Evolutionary conservation across 768 basidiomycete genomes (phyloP), one percentile per base, ranked within the genome.

Genomic region (Boletus tomentosulus): DNA sequence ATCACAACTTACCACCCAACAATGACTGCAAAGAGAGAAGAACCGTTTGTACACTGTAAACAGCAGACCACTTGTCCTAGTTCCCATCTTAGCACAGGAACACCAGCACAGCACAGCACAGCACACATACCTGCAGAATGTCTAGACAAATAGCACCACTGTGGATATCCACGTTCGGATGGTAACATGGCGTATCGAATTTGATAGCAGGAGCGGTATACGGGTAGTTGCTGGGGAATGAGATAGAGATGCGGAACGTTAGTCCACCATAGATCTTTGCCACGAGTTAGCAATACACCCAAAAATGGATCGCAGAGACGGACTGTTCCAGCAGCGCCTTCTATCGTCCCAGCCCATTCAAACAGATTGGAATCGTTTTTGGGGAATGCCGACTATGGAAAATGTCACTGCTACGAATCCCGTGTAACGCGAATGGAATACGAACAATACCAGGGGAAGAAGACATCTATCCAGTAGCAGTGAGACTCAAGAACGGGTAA

Each of bases 31-130:
- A 70, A 12, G 92, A 94, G 9, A 95, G 73, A 19, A 96, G 79
- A 39, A 96, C 88, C 0, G 91, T 93, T 59, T 92, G 89, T 34
- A 94, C 92, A 55, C 89, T 91, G 69, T 95, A 92, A 1, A 94
- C 87, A 7, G 93, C 92, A 3, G 89, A 91, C 93, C 92, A 95
- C 65, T 93, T 90, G 71, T 93, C 91, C 88, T 92, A 57, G 10
- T 35, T 24, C 37, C 48, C 13, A 42, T 10, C 57, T 59, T 19
- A 58, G 55, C 12, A 52, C 52, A 60, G 44, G 2, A 13, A 19
- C 24, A n/a, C 28, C 13, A 33, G 10, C 2, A 31, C 13, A 33
- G 10, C 2, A 16, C 15, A 24, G 9, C 27, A 19, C 8, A 28
- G 1, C n/a, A 27, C 0, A 67, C 73, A 15, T 54, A 83, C 89